These are phyloP conservation scores for Penicillium crystallinum DNA, from an alignment of 495 filamentous ascomycete genomes.

Conservation along the genomic window DNA sequence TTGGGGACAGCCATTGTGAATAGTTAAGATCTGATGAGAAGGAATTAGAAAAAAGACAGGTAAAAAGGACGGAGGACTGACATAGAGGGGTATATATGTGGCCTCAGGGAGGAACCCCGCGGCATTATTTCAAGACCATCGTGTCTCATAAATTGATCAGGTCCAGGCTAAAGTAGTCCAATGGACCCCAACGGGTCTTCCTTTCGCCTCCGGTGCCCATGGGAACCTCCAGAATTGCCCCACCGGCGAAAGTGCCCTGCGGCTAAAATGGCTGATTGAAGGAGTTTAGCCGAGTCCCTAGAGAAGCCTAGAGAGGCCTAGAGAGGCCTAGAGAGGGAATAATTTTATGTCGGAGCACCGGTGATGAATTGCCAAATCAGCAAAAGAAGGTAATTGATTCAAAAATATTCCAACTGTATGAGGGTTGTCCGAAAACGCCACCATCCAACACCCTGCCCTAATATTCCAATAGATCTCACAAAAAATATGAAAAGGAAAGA, in stretches of 20 bases:
- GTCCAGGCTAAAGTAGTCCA: constrained; percentile 1
- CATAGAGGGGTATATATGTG: not conserved
- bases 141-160: not conserved
- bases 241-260: not conserved
- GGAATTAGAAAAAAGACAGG: not conserved
- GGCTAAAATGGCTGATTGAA: not conserved
- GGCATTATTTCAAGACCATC: not conserved
- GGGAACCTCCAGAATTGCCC: not conserved
- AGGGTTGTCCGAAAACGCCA: not conserved
- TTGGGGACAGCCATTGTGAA: constrained; percentile 28
- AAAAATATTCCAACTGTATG: not conserved
- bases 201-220: not conserved
- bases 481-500: not conserved
- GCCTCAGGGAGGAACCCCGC: not conserved
- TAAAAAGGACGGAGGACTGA: not conserved
- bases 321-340: no score
- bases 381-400: not conserved
- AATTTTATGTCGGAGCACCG: no score
- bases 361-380: not conserved
- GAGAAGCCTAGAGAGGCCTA: no score
- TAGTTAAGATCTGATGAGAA: not conserved
- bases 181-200: not conserved
- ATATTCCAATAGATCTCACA: not conserved
- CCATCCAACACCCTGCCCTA: not conserved
- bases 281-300: not conserved